Conservation (phyloP, 2,329 filamentous ascomycete species). For the Claviceps sorghi region DNA sequence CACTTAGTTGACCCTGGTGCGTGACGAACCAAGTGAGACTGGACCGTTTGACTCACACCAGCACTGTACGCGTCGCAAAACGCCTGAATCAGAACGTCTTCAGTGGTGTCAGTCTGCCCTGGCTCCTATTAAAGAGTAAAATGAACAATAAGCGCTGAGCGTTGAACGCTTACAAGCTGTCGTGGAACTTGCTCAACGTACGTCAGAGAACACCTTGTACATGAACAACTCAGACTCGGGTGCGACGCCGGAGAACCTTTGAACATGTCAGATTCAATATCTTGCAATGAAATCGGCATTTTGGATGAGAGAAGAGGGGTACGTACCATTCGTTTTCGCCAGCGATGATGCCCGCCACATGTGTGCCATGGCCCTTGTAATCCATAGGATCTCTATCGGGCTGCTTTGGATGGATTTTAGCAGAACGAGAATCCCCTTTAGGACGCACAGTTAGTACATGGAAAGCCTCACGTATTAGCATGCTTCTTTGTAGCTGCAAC, state of each 20-base stretch:
- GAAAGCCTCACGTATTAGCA: not conserved
- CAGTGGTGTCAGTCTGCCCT: slow-evolving; percentile 12
- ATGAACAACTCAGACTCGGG: slow-evolving; percentile 29
- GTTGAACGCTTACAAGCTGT: too few species aligned
- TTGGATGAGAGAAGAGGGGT: not conserved
- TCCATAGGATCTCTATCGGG: slow-evolving; percentile 18
- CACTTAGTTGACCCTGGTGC: not conserved
- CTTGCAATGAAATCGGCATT: not conserved
- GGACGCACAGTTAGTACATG: not conserved
- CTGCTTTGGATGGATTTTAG: slow-evolving; percentile 11
- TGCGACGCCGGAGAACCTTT: slow-evolving; percentile 28
- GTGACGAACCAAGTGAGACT: not conserved
- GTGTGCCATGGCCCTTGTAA: slow-evolving; percentile 9
- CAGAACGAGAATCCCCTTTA: slow-evolving; percentile 4
- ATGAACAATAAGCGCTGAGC: slow-evolving; percentile 5
- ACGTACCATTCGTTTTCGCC: slow-evolving; percentile 24
- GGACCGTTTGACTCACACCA: slow-evolving; percentile 11
- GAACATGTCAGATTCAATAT: not conserved
- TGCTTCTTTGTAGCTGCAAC: not conserved
- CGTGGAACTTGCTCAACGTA: slow-evolving; percentile 3
- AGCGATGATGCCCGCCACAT: slow-evolving; percentile 33
- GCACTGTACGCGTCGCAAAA: slow-evolving; percentile 22
- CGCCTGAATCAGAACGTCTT: slow-evolving; percentile 21
- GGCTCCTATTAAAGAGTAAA: not conserved
- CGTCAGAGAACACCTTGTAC: slow-evolving; percentile 29